Evolutionary conservation across 176 grass and related monocot genomes (phyloP), one percentile per base, ranked within the genome.

Genomic region (Aechmea fasciata): DNA sequence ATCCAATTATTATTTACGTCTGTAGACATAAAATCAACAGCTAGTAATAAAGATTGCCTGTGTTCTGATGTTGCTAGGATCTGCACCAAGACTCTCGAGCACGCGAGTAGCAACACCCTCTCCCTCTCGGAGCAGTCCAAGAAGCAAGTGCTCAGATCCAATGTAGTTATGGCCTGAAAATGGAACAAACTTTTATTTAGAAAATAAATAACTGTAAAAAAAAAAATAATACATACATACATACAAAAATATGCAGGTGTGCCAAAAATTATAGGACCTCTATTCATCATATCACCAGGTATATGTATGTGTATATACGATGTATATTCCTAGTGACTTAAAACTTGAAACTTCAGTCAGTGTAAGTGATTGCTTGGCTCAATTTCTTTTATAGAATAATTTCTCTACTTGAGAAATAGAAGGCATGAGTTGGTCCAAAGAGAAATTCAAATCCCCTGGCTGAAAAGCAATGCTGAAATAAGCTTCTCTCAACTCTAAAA

Each of bases 111-210:
- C 93, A 13, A 92, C 93, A 69, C 93, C 89, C 82, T 96, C 88
- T 65, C 92, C 92, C 75, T 96, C 88, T 61, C 93, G 83, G 69
- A 96, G 83, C 68, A 96, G 70, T 68, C 85, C 88, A 80, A 96
- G 89, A 87, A 96, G 88, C 79, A 96, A 85, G 71, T 96, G 93
- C 73, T 96, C 93, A 79, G 93, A 90, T 70, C 93, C 88, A 67
- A 96, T 92, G 78, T 96, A 92, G 68, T 96, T 92, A 73, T 96
- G 93, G 69, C 93, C 93, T 96, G 66, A 15, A 69, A 23, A 86
- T 74, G 19, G 29, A 66, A 69, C 75, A 13, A 52, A 33, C 12
- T 72, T 41, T 7, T 10, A 26, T 1, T 52, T 26, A 64, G 47
- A n/a, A 41, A 57, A 17, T 55, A 55, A 25, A 59, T 41, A 12